Conservation (phyloP, 2,329 filamentous ascomycete genomes). For the Claviceps cyperi region DNA sequence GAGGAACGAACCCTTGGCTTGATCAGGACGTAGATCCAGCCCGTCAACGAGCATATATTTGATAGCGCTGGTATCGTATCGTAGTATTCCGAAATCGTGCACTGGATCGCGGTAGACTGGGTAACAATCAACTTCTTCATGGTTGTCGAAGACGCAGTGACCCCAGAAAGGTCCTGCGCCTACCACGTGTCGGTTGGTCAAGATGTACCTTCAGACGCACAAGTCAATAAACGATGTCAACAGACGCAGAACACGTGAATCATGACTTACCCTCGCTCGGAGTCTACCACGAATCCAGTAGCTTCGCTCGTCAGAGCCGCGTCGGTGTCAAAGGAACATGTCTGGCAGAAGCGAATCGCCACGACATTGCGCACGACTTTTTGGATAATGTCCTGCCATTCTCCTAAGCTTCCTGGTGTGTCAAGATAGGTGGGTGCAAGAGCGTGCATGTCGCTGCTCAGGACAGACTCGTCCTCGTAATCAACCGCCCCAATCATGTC, state of each 20-base stretch:
- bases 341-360: constrained; percentile 98
- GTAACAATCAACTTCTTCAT: constrained; percentile 89
- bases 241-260: not conserved
- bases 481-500: constrained; percentile 22
- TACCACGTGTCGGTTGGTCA: constrained; percentile 87
- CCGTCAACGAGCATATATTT: constrained; percentile 90
- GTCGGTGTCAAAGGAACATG: constrained; percentile 96
- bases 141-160: constrained; percentile 96
- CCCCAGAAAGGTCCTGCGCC: constrained; percentile 95
- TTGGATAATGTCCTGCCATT: constrained; percentile 95
- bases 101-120: constrained; percentile 97
- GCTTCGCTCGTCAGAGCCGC: constrained; percentile 85
- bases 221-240: not conserved
- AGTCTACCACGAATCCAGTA: constrained; percentile 94
- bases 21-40: constrained; percentile 67
- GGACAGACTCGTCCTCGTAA: constrained; percentile 27
- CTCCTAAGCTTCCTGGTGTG: constrained; percentile 30
- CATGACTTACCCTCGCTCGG: constrained; percentile 58
- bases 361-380: constrained; percentile 89
- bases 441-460: constrained; percentile 25
- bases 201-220: constrained; percentile 45
- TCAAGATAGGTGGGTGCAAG: constrained; percentile 20
- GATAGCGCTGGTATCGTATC: constrained; percentile 90
- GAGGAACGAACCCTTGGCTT: constrained; percentile 46
- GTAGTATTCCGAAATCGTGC: constrained; percentile 93